Conservation (phyloP, 345 rosid genomes). For the Diplotaxis tenuifolia region DNA sequence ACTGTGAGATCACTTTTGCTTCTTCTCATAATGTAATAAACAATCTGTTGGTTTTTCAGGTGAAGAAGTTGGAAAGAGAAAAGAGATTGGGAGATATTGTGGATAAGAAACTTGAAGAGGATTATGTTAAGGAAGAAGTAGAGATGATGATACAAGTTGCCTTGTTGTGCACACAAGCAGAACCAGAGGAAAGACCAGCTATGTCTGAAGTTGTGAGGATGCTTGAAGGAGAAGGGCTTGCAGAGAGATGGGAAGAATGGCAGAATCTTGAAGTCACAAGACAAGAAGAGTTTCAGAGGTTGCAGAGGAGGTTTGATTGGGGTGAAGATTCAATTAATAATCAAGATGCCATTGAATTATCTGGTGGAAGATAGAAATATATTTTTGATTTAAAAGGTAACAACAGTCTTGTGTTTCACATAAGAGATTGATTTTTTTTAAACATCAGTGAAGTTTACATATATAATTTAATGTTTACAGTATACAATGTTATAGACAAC, state of each 20-base stretch:
- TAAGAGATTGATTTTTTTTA: constrained; percentile 4
- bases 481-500: constrained; percentile 24
- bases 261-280: constrained; percentile 81
- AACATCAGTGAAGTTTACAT: background rate
- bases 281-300: constrained; percentile 78
- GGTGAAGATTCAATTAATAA: constrained; percentile 83
- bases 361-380: constrained; percentile 74
- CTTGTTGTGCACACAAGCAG: constrained; percentile 79
- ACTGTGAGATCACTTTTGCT: background rate
- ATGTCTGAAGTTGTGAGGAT: constrained; percentile 98
- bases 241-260: constrained; percentile 99
- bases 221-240: constrained; percentile 98
- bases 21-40: background rate
- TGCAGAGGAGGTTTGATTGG: constrained; percentile 87
- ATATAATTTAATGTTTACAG: background rate
- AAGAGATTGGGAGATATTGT: constrained; percentile 38
- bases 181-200: constrained; percentile 85
- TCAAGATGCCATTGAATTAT: constrained; percentile 86
- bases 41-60: constrained; percentile 25
- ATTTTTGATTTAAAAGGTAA: background rate
- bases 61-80: constrained; percentile 42
- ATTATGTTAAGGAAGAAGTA: constrained; percentile 50
- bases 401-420: constrained; percentile 1
- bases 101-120: constrained; percentile 34
- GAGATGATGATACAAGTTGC: constrained; percentile 96